Percentiles rank a stretch among this genome's conserved stretches.
Conservation (phyloP, 352 stramenopile genomes). For the Hyaloperonospora arabidopsidis region DNA sequence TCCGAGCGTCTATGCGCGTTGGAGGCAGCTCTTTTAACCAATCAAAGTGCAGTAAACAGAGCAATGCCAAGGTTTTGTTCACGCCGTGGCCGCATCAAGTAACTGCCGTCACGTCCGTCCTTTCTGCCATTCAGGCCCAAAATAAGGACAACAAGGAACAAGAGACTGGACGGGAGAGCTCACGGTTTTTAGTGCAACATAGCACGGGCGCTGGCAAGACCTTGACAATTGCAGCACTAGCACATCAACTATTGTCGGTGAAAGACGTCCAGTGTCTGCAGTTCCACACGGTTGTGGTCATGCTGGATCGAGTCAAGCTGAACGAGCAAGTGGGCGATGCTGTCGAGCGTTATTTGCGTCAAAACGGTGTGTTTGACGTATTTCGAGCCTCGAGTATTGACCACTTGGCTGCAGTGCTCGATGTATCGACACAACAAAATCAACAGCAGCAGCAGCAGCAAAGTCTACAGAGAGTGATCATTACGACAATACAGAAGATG, state of each 20-base stretch:
- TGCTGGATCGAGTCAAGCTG: conserved; percentile 78
- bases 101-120: conserved; percentile 43
- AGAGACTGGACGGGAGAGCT: conserved; percentile 19
- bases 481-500: conserved; percentile 81
- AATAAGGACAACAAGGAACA: conserved; percentile 11
- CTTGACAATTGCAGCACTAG: conserved; percentile 60
- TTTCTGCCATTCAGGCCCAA: conserved; percentile 34
- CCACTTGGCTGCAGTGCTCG: conserved; percentile 51
- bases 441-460: conserved; percentile 17
- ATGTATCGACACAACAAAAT: conserved; percentile 1
- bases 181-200: conserved; percentile 68
- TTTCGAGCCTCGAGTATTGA: conserved; percentile 70
- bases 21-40: conserved; percentile 30
- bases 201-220: conserved; percentile 80
- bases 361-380: conserved; percentile 63
- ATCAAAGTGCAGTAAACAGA: conserved; percentile 13
- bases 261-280: conserved; percentile 31
- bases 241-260: conserved; percentile 59
- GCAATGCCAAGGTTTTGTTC: conserved; percentile 13
- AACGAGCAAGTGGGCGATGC: conserved; percentile 71
- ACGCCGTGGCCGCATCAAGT: conserved; percentile 62
- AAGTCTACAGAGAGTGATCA: conserved; percentile 50
- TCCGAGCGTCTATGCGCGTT: conserved; percentile 52
- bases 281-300: conserved; percentile 72
- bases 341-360: conserved; percentile 61